phyloP scores from a whole-genome alignment of 1,284 basidiomycete species.

The Meripilus lineatus region DNA sequence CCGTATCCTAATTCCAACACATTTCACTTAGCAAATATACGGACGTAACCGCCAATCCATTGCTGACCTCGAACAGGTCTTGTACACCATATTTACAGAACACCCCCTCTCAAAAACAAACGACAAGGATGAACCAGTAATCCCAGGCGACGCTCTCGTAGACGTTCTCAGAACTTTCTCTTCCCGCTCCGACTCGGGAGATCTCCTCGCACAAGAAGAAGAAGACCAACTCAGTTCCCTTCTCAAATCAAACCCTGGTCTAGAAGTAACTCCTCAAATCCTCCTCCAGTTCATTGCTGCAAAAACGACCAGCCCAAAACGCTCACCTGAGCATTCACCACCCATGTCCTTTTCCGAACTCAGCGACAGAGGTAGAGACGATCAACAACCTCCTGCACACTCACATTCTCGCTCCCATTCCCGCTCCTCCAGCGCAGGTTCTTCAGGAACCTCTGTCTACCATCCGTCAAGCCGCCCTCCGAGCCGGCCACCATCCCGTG shows the following conservation, averaged over 20 bases:
- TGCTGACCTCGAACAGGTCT: slow-evolving; percentile 61
- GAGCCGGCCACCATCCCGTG: slow-evolving; percentile 36
- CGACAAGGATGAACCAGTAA: slow-evolving; percentile 50
- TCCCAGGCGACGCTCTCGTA: slow-evolving; percentile 63
- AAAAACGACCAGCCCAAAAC: slow-evolving; percentile 46
- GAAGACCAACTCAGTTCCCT: slow-evolving; percentile 50
- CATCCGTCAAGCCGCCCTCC: slow-evolving; percentile 30
- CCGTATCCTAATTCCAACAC: neutral
- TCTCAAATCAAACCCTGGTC: slow-evolving; percentile 52
- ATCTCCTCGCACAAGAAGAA: slow-evolving; percentile 57
- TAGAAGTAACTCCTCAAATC: slow-evolving; percentile 63
- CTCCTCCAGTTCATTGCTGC: slow-evolving; percentile 62
- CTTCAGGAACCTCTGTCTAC: slow-evolving; percentile 37
- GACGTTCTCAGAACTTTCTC: slow-evolving; percentile 62
- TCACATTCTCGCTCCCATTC: slow-evolving; percentile 26
- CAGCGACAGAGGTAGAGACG: slow-evolving; percentile 24
- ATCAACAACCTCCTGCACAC: slow-evolving; percentile 29
- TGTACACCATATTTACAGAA: slow-evolving; percentile 57
- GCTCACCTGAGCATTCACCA: slow-evolving; percentile 29
- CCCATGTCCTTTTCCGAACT: slow-evolving; percentile 13
- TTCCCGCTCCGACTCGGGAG: slow-evolving; percentile 47
- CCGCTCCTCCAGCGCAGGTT: slow-evolving; percentile 57
- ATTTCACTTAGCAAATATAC: slow-evolving; percentile 17
- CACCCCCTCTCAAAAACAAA: slow-evolving; percentile 55
- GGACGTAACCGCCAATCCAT: slow-evolving; percentile 63